Base-by-base conservation (phyloP, 2,329 filamentous ascomycete genomes). In the Xylariaceae sp. region DNA sequence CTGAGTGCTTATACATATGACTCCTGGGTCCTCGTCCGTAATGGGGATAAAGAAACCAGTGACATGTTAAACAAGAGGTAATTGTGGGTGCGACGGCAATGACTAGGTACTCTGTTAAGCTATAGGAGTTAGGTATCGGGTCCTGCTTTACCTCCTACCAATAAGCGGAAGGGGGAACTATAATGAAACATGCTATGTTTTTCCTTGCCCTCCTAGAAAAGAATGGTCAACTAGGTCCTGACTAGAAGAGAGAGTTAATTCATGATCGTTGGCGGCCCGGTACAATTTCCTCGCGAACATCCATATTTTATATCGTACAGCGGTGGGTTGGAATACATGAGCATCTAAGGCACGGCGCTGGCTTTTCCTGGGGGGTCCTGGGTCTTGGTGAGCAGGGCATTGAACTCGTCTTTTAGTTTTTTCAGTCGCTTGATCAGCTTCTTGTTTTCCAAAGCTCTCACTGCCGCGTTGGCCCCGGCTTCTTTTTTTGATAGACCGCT, bases 401-500 rank as follows among this genome's bases (percentile, higher is more conserved):
- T 30, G 47, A 72, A 74, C 0, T 71, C 74, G 53, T 66, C 67
- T 69, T 79, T 84, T 64, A 78, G 79, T 19, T 74, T 71, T 19
- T 68, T 63, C 37, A 77, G 78, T 21, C 69, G 64, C 57, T 76
- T 76, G 45, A 84, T 80, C 59, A 88, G 61, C 63, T 85, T 86
- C 67, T 84, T 85, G 64, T 89, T 85, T 40, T 77, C 73, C 66
- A 92, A 63, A 0, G 85, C 86, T 60, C 76, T 74, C 40, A 74
- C 70, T 0, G 88, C 88, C 1, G 88, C 88, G 60, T 80, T 84
- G 13, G 80, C 74, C 0, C 84, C 85, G 1, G 87, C 88, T 53
- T 89, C 85, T 53, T 80, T 82, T 71, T 90, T 90, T 51, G 79
- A 82, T 58, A 82, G 71, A 1, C 80, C 87, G 30, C 78, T 80